Percentiles rank a stretch among this genome's conserved stretches.
Conservation (phyloP, 371 early-diverging fungal genomes). For the Mortierella sp. region DNA sequence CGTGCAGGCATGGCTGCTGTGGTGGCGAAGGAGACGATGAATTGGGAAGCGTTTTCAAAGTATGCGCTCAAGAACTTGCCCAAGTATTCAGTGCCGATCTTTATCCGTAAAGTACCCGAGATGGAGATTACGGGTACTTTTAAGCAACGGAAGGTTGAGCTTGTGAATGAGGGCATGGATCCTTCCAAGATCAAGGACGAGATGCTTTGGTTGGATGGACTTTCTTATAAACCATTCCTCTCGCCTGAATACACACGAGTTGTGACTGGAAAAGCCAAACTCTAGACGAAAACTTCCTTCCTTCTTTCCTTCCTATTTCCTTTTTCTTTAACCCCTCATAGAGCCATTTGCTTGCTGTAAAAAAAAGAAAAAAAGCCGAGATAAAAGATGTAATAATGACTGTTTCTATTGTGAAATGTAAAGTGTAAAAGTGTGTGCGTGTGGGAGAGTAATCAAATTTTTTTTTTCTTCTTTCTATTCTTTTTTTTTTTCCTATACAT, state of each 20-base stretch:
- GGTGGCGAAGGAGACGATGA: conserved; percentile 52
- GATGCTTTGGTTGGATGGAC: conserved; percentile 62
- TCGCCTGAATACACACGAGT: conserved; percentile 32
- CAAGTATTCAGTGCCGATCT: conserved; percentile 72
- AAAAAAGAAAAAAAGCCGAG: too few species aligned
- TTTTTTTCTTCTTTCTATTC: background rate
- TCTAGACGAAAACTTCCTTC: conserved; percentile 10
- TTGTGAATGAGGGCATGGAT: conserved; percentile 63
- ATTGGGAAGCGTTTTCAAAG: conserved; percentile 49
- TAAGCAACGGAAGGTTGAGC: conserved; percentile 64
- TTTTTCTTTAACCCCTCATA: too few species aligned
- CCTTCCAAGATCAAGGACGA: conserved; percentile 53
- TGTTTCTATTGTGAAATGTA: too few species aligned
- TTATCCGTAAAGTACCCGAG: conserved; percentile 61
- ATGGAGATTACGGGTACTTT: conserved; percentile 69
- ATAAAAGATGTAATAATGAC: too few species aligned
- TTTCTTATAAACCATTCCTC: conserved; percentile 62
- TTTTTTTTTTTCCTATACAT: conserved; percentile 4
- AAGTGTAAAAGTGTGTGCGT: background rate
- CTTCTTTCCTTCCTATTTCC: background rate
- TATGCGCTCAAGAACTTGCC: conserved; percentile 62
- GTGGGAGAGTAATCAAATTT: background rate
- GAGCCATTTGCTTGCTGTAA: too few species aligned
- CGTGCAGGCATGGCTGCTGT: conserved; percentile 83
- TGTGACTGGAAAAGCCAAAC: conserved; percentile 42